Evolutionary conservation across 176 grass and related monocot genomes (phyloP).

Genomic region (Rhynchospora pubera): DNA sequence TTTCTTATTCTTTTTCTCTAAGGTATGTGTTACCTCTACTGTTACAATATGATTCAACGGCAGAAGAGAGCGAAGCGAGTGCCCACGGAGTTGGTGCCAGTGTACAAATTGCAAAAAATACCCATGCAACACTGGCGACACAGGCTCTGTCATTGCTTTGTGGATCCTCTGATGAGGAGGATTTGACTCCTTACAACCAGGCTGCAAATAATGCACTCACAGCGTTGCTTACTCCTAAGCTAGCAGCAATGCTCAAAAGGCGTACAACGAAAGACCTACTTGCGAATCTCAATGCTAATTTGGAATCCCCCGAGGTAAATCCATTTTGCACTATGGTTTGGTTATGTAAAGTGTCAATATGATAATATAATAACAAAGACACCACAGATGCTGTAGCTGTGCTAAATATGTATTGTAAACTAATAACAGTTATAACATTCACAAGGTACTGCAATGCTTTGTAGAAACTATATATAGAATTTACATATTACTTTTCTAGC

Average conservation of each 20-base stretch:
- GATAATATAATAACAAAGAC: conserved; percentile 3
- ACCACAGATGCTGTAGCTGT: neutral
- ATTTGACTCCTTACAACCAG: conserved; percentile 52
- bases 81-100: conserved; percentile 90
- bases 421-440: conserved; percentile 4
- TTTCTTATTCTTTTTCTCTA: conserved; percentile 16
- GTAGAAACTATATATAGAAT: neutral
- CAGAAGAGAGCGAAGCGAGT: conserved; percentile 70
- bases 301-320: conserved; percentile 92
- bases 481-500: neutral
- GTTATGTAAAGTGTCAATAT: conserved; percentile 14
- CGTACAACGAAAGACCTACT: conserved; percentile 58
- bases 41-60: conserved; percentile 95
- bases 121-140: conserved; percentile 66
- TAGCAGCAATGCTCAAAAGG: conserved; percentile 77
- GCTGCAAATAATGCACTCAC: conserved; percentile 57
- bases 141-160: conserved; percentile 77
- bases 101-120: conserved; percentile 96
- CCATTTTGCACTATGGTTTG: conserved; percentile 21
- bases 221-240: conserved; percentile 93
- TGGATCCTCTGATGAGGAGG: conserved; percentile 48
- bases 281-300: conserved; percentile 84
- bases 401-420: neutral
- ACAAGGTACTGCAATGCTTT: neutral
- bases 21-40: conserved; percentile 90